Evolutionary conservation across 495 filamentous ascomycete species (phyloP).

Genomic region (Haplographium delicatum): DNA sequence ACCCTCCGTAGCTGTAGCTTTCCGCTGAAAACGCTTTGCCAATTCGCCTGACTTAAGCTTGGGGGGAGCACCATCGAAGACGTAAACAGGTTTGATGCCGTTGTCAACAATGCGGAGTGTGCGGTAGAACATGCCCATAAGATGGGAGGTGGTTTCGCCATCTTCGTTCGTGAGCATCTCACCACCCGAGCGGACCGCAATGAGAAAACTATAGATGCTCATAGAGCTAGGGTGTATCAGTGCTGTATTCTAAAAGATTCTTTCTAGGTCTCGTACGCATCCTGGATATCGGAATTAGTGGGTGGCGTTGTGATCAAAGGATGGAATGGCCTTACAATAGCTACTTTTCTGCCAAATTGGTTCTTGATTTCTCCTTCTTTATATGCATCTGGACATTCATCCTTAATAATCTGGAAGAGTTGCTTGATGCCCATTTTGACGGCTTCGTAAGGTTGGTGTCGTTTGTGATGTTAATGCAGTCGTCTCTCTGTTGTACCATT

Average conservation of each 20-base stretch:
- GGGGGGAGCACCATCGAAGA: conserved; percentile 94
- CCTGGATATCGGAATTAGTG: conserved; percentile 41
- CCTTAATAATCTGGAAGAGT: conserved; percentile 81
- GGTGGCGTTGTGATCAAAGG: neutral
- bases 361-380: conserved; percentile 97
- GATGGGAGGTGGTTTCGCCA: conserved; percentile 92
- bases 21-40: conserved; percentile 88
- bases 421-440: conserved; percentile 86
- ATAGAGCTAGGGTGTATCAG: conserved; percentile 65
- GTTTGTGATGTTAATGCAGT: no score
- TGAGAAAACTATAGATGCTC: conserved; percentile 98
- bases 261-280: conserved; percentile 62
- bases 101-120: conserved; percentile 97
- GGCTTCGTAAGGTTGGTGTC: no score
- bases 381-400: conserved; percentile 89
- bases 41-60: conserved; percentile 96
- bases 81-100: conserved; percentile 96
- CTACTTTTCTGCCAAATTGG: conserved; percentile 95
- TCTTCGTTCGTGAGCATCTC: conserved; percentile 91
- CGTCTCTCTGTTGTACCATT: neutral
- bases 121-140: conserved; percentile 99
- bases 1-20: conserved; percentile 79
- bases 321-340: conserved; percentile 66
- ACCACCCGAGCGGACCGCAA: conserved; percentile 93
- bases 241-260: neutral